These are phyloP conservation scores for Closterium sp. DNA, from an alignment of 139 green algal genomes.

Conservation along the genomic window DNA sequence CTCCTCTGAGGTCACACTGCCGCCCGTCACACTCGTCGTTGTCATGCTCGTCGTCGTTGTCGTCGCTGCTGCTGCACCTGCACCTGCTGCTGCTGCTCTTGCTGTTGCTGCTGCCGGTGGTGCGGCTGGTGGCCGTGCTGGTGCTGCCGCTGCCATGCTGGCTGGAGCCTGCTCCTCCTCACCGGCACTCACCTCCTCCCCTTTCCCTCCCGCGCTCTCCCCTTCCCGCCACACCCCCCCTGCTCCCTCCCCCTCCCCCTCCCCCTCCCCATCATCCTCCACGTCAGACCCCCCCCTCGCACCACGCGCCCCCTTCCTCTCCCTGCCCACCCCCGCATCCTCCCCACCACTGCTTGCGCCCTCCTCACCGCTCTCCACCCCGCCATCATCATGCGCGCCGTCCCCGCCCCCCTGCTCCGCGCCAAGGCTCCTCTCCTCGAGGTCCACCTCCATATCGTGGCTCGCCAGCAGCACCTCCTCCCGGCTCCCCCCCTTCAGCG, in stretches of 20 bases:
- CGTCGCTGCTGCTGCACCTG: not conserved
- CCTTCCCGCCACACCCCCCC: not conserved
- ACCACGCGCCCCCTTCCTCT: not conserved
- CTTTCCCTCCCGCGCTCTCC: not conserved
- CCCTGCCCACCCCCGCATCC: not conserved
- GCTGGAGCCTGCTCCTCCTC: not conserved
- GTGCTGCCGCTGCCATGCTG: not conserved
- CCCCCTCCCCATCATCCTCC: not conserved
- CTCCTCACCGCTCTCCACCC: not conserved
- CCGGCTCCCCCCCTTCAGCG: not conserved
- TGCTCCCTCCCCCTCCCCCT: not conserved
- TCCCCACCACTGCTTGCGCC: not conserved
- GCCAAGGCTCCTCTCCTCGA: constrained; percentile 52
- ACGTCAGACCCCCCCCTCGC: not conserved
- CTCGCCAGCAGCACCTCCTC: constrained; percentile 73
- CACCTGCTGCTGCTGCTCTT: not conserved
- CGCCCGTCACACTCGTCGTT: not conserved
- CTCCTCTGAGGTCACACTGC: not conserved
- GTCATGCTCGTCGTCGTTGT: not conserved
- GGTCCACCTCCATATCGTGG: constrained; percentile 82
- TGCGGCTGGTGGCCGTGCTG: not conserved
- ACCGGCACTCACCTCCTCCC: not conserved
- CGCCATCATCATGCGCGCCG: not conserved
- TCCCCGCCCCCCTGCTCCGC: not conserved
- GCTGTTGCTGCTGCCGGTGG: not conserved